These are phyloP conservation scores for Macrolepiota fuliginosa DNA, from an alignment of 768 basidiomycete genomes.

Conservation along the genomic window DNA sequence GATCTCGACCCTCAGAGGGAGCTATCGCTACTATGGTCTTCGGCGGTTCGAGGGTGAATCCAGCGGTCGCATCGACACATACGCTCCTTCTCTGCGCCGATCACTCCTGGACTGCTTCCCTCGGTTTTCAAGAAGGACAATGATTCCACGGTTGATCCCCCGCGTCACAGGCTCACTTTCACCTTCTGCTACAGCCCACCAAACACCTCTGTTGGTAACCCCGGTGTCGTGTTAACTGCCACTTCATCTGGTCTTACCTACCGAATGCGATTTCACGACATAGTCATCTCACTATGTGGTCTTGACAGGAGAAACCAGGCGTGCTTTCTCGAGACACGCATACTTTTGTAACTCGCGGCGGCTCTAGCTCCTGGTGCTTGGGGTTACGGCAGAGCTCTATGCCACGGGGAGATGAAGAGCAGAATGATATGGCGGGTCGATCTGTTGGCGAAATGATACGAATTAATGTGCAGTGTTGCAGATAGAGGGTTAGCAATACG, in stretches of 20 bases:
- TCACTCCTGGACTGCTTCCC: conserved; percentile 46
- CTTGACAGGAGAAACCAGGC: not conserved
- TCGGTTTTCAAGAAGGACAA: conserved; percentile 76
- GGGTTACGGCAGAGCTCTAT: not conserved
- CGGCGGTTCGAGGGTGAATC: conserved; percentile 75
- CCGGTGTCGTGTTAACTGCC: too few relatives aligned
- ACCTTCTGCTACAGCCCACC: conserved; percentile 52
- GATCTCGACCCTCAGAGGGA: conserved; percentile 27
- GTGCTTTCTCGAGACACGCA: conserved; percentile 1
- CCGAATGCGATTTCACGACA: not conserved
- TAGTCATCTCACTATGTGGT: not conserved
- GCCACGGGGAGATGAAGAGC: not conserved
- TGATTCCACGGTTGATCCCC: conserved; percentile 70
- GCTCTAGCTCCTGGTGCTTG: not conserved
- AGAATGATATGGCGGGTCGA: not conserved
- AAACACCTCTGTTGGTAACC: conserved; percentile 69
- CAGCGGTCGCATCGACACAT: conserved; percentile 64
- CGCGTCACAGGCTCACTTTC: not conserved
- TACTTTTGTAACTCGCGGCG: not conserved
- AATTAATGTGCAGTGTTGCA: too few relatives aligned
- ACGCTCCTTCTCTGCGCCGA: conserved; percentile 19
- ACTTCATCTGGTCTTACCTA: too few relatives aligned
- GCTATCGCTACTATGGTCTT: conserved; percentile 43
- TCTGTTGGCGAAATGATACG: too few relatives aligned
- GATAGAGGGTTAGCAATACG: too few relatives aligned